phyloP scores from a whole-genome alignment of 352 stramenopile genomes.

The Pythium rhizo-oryzae region DNA sequence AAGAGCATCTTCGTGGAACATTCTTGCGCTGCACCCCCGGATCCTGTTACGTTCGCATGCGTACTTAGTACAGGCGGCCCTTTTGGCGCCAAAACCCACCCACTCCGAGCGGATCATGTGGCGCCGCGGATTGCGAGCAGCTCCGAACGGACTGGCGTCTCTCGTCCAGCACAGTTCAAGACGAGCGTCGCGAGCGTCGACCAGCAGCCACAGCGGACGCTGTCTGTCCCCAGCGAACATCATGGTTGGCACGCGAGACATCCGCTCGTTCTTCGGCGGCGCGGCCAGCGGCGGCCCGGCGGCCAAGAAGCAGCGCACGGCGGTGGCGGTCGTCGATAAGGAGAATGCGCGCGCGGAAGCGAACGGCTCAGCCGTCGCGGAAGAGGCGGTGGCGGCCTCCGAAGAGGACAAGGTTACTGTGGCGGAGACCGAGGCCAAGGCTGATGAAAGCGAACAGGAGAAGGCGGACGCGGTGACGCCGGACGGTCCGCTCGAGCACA shows the following conservation, averaged over 20 bases:
- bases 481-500: constrained; percentile 27
- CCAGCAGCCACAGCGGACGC: background rate
- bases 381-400: background rate
- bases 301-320: constrained; percentile 17
- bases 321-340: background rate
- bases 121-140: background rate
- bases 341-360: background rate
- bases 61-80: background rate
- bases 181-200: background rate
- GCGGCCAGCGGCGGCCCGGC: constrained; percentile 20
- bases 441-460: background rate
- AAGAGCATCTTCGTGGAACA: background rate
- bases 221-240: background rate
- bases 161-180: background rate
- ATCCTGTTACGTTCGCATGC: constrained; percentile 2
- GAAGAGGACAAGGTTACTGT: background rate
- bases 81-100: constrained; percentile 14
- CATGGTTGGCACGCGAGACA: constrained; percentile 38
- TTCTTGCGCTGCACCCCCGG: background rate
- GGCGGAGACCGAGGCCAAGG: background rate
- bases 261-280: constrained; percentile 62
- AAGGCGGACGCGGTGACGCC: constrained; percentile 7
- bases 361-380: background rate
- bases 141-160: background rate
- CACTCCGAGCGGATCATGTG: background rate